These are phyloP conservation scores for Alternaria brassicicola DNA, from an alignment of 2,329 filamentous ascomycete species.

Conservation along the genomic window DNA sequence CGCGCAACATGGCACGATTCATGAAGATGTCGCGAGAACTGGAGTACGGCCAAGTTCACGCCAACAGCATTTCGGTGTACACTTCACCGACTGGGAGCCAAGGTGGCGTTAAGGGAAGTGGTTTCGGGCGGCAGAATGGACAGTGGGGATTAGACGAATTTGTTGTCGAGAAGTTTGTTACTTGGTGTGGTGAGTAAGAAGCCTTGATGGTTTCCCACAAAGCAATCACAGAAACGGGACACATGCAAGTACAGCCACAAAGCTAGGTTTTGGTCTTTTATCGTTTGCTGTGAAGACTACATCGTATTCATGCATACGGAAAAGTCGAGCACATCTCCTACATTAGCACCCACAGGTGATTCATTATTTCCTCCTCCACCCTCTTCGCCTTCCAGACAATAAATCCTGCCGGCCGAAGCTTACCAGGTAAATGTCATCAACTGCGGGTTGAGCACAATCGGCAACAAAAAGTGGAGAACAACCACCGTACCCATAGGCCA, in stretches of 20 bases:
- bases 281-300: background rate
- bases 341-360: background rate
- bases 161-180: conserved; percentile 46
- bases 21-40: conserved; percentile 49
- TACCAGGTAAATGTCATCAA: conserved; percentile 82
- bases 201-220: background rate
- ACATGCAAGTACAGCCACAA: background rate
- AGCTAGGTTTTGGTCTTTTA: background rate
- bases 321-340: background rate
- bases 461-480: conserved; percentile 71
- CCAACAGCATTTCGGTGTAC: conserved; percentile 56
- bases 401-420: background rate
- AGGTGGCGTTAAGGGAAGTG: conserved; percentile 55
- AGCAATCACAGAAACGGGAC: too few species aligned
- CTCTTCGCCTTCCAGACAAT: background rate
- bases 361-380: background rate
- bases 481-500: conserved; percentile 73
- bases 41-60: conserved; percentile 56
- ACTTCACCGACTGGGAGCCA: conserved; percentile 53
- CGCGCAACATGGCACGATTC: conserved; percentile 65
- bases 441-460: conserved; percentile 76
- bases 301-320: background rate
- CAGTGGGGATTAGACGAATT: conserved; percentile 53
- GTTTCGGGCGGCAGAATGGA: conserved; percentile 53
- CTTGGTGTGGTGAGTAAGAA: conserved; percentile 29